A percentile compares a stretch with the other conserved stretches of the same genome.
Evolutionary conservation across 208 protist genomes (phyloP).

Genomic region (Crithidia acanthocephali): DNA sequence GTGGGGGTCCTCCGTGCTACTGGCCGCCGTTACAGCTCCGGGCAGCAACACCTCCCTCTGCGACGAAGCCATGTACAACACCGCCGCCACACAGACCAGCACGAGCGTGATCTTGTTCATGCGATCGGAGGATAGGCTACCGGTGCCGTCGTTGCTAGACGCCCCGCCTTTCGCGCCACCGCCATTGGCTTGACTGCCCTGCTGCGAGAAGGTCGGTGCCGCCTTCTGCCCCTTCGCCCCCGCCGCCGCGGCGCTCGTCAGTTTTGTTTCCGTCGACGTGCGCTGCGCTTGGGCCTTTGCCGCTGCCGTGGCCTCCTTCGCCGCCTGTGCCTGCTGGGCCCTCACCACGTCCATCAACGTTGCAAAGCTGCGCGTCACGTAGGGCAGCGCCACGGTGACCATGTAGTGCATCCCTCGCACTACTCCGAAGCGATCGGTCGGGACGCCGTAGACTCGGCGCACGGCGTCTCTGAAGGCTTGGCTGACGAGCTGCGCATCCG

Average conservation of each 20-base stretch:
- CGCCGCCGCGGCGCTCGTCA: not conserved
- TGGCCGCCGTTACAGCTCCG: not conserved
- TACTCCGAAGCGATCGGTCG: slow-evolving; percentile 14
- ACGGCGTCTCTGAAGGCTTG: slow-evolving; percentile 12
- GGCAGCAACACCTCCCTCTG: not conserved
- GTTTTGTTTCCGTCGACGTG: not conserved
- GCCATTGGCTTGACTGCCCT: not conserved
- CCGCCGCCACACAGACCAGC: slow-evolving; percentile 8
- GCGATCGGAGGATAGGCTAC: not conserved
- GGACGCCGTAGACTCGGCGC: slow-evolving; percentile 19
- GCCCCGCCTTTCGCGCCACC: not conserved
- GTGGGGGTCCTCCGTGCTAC: not conserved
- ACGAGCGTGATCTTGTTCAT: slow-evolving; percentile 14
- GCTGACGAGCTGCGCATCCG: slow-evolving; percentile 19
- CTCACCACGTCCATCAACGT: slow-evolving; percentile 9
- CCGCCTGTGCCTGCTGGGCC: slow-evolving; percentile 23
- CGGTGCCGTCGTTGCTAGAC: not conserved
- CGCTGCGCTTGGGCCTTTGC: not conserved
- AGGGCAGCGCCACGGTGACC: slow-evolving; percentile 16
- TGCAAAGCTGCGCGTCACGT: slow-evolving; percentile 10
- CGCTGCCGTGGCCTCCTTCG: slow-evolving; percentile 9
- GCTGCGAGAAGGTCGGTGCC: not conserved
- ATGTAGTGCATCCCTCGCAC: slow-evolving; percentile 27
- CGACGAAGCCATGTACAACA: slow-evolving; percentile 22
- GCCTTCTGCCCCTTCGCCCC: not conserved